Percentiles rank a stretch among this genome's conserved stretches.
phyloP scores from a whole-genome alignment of 208 protist genomes.

The Chromosphaera perkinsii region DNA sequence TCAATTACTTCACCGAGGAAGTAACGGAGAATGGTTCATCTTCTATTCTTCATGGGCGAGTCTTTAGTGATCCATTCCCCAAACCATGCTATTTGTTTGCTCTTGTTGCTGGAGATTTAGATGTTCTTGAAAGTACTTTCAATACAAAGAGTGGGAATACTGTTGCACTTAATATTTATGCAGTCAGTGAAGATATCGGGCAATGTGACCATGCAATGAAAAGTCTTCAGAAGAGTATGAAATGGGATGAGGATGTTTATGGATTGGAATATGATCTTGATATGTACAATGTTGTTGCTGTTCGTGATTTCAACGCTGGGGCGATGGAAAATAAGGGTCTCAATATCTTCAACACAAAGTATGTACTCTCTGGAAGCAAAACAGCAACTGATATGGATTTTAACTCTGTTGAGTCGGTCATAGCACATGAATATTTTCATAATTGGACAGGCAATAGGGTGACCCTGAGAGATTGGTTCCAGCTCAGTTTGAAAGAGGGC shows the following conservation, averaged over 20 bases:
- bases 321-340: conserved; percentile 67
- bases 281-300: conserved; percentile 53
- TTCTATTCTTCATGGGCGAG: conserved; percentile 8
- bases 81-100: conserved; percentile 45
- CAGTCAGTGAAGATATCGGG: conserved; percentile 38
- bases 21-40: neutral
- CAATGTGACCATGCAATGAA: conserved; percentile 47
- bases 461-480: conserved; percentile 62
- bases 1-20: neutral
- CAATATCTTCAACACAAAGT: conserved; percentile 58
- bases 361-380: conserved; percentile 38
- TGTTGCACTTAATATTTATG: conserved; percentile 38
- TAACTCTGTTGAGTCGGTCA: conserved; percentile 43
- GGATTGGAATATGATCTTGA: conserved; percentile 61
- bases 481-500: conserved; percentile 64
- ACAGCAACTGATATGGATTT: conserved; percentile 57
- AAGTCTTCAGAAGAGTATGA: conserved; percentile 50
- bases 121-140: conserved; percentile 9
- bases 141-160: conserved; percentile 1
- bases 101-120: conserved; percentile 34
- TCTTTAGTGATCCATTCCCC: conserved; percentile 37
- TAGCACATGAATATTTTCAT: conserved; percentile 66
- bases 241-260: conserved; percentile 59
- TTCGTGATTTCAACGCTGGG: conserved; percentile 60
- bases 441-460: conserved; percentile 65